Evolutionary conservation across 768 basidiomycete genomes (phyloP).

Genomic region (Cystobasidium onofrii): DNA sequence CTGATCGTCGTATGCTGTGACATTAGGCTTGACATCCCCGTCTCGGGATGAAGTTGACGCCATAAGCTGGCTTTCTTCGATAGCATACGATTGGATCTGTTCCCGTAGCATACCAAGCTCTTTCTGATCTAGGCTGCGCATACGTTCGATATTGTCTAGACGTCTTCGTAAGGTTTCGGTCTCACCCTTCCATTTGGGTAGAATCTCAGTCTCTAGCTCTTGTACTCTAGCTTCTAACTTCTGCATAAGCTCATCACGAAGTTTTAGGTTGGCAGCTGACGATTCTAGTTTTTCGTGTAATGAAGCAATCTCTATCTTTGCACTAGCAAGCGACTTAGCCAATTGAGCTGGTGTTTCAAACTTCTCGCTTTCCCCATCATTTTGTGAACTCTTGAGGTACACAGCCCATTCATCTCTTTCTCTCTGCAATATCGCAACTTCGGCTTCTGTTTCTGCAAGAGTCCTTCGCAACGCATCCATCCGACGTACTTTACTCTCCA

Average conservation of each 20-base stretch:
- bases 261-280: conserved; percentile 34
- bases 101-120: conserved; percentile 23
- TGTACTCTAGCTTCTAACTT: conserved; percentile 34
- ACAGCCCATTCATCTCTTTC: conserved; percentile 41
- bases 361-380: neutral
- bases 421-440: conserved; percentile 32
- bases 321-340: conserved; percentile 38
- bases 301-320: conserved; percentile 38
- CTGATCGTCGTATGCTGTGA: conserved; percentile 16
- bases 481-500: conserved; percentile 37
- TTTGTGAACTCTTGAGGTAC: neutral
- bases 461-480: conserved; percentile 32
- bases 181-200: conserved; percentile 3
- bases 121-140: neutral
- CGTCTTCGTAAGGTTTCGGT: neutral
- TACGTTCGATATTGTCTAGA: neutral
- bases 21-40: conserved; percentile 5
- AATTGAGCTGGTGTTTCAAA: conserved; percentile 28
- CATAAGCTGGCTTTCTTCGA: conserved; percentile 13
- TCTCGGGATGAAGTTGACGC: neutral
- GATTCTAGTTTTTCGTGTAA: conserved; percentile 37
- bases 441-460: conserved; percentile 26
- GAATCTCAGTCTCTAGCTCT: conserved; percentile 18
- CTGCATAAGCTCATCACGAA: conserved; percentile 36
- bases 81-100: conserved; percentile 22